Base-by-base conservation (phyloP, 805 yeast species). In the Candida coleopterorum region DNA sequence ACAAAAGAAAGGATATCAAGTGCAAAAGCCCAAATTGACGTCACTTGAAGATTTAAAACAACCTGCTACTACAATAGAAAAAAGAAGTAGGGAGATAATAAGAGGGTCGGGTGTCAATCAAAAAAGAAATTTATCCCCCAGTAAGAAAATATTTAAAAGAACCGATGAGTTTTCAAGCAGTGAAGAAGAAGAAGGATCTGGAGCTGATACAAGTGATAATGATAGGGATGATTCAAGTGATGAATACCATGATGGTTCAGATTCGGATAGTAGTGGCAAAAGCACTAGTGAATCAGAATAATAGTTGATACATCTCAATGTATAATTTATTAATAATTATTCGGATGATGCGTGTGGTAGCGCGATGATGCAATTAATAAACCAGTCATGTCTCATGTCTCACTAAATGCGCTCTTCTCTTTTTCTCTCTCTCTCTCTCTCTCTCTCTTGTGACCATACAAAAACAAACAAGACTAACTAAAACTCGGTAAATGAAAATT, bases 11-110 rank as follows among this genome's bases (percentile, higher is more conserved):
- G n/a, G n/a, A n/a, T n/a, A n/a, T 20, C 22, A 20, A 20, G 22
- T 25, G 10, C 3, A 5, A 25, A 28, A 18, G 12, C 38, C 29
- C 15, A 29, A 30, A 18, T 21, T 35, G 10, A 18, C 25, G 5
- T 21, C 30, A 27, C 32, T 41, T 12, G 4, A 27, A 16, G 39
- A 41, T 23, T 15, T 41, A 10, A 34, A 30, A 30, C 45, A 29
- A 9, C 45, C 45, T 10, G 11, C 9, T 3, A 37, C 45, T 7
- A 41, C 45, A 11, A 41, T 41, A 11, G 45, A 41, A 25, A 34
- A 35, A 3, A 40, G 32, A 25, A 15, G 6, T 14, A 15, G 10
- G 9, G 12, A 18, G 10, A 25, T 5, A 6, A 24, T 9, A 7
- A 11, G 4, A 14, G 15, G 28, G 9, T 17, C 12, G 9, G 4